Base-by-base conservation (phyloP, 106 monocot species). In the Posidonia australis region DNA sequence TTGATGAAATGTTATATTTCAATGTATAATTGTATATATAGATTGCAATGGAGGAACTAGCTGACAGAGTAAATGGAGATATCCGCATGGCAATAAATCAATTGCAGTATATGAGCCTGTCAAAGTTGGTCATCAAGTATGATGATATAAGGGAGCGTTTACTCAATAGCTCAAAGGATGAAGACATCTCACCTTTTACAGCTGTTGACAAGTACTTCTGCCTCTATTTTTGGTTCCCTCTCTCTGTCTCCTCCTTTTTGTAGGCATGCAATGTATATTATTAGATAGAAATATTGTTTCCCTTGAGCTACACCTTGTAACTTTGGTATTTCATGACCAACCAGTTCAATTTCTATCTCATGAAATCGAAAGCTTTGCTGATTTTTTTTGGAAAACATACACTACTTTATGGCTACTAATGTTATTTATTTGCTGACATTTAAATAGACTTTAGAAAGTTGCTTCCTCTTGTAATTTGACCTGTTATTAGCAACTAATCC, bases 1-100 rank as follows among this genome's bases (percentile, higher is more conserved):
- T 36, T 36, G 7, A 7, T 36, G 36, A 36, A 36, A 7, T 7
- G 36, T 36, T 36, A 4, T 36, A 36, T 36, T 55, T 55, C 24
- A 3, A 55, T 57, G 3, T 68, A 22, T 51, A 10, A 3, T 21
- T 57, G 3, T 68, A 22, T 51, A 10, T n/a, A n/a, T 66, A 89
- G 89, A 83, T 86, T 73, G 83, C 93, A 30, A 66, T 93, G 58
- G 93, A 93, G 83, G 93, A 93, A 58, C 93, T 93, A 64, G 89
- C 83, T 47, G 81, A 86, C 28, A 85, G 93, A 77, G 93, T 87
- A 46, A 87, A 84, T 71, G 96, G 96, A 55, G 96, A 98, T 77
- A 83, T 98, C 75, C 72, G 96, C 46, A 83, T 98, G 96, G 90
- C 96, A 60, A 67, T 98, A 68, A 98, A 98, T 75, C 90, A 98